Percentiles rank a stretch among this genome's conserved stretches.
phyloP scores from a whole-genome alignment of 2,329 filamentous ascomycete species.

The Ceratocystis variospora region DNA sequence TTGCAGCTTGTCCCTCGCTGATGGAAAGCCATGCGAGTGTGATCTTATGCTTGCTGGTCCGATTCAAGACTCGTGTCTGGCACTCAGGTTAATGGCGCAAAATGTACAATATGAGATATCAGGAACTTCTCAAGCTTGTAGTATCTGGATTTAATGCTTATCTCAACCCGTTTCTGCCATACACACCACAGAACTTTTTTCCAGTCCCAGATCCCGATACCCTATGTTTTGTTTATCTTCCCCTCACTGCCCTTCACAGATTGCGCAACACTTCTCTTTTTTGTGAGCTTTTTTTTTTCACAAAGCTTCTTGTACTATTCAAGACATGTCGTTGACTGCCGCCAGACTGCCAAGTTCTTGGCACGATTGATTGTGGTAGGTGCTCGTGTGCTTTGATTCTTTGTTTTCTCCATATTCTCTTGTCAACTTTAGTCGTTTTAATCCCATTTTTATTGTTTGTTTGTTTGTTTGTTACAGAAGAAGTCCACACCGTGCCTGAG shows the following conservation, averaged over 20 bases:
- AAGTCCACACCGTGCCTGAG: background rate
- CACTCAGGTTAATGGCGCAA: background rate
- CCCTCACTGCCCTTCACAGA: background rate
- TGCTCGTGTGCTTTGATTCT: conserved; percentile 9
- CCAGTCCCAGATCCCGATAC: background rate
- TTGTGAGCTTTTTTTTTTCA: background rate
- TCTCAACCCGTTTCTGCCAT: background rate
- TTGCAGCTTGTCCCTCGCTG: background rate
- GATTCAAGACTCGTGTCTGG: background rate
- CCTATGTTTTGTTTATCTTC: background rate
- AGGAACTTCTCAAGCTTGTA: background rate
- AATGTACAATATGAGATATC: background rate
- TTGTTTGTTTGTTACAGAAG: background rate
- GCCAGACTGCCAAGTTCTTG: conserved; percentile 9
- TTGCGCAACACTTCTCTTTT: background rate
- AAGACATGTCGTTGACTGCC: conserved; percentile 10
- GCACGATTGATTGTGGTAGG: conserved; percentile 7
- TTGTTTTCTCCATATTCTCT: conserved; percentile 2
- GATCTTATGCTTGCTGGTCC: background rate
- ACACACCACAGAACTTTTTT: background rate
- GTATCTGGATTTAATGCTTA: background rate
- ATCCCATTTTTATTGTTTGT: background rate
- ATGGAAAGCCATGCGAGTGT: background rate
- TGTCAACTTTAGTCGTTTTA: background rate
- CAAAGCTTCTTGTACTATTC: background rate